These are phyloP conservation scores for Nicotiana knightiana DNA, from an alignment of 257 asterid genomes.

Conservation along the genomic window DNA sequence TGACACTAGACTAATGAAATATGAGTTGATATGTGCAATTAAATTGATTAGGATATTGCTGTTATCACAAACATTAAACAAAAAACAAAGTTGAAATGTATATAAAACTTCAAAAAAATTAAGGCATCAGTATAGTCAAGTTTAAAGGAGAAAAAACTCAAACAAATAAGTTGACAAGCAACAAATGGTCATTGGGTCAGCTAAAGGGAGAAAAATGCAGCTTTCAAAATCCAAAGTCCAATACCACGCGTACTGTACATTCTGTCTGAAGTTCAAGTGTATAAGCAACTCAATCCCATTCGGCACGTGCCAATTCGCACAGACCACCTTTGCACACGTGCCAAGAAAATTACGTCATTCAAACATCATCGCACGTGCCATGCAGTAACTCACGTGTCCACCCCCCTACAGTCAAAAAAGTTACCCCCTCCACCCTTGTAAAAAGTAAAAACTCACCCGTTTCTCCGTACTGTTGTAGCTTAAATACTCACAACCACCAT, in stretches of 20 bases:
- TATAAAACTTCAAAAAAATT: too few species aligned
- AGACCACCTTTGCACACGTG: background rate
- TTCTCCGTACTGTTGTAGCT: background rate
- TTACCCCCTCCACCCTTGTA: too few species aligned
- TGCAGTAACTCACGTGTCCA: background rate
- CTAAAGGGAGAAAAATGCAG: background rate
- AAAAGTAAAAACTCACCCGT: background rate
- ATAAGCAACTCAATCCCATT: constrained; percentile 16
- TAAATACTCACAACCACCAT: constrained; percentile 10
- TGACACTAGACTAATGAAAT: too few species aligned
- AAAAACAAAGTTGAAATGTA: too few species aligned
- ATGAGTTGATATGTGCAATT: too few species aligned
- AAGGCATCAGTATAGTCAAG: too few species aligned
- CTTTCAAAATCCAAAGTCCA: constrained; percentile 30
- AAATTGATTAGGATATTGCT: too few species aligned
- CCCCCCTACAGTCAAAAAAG: background rate
- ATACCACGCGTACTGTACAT: constrained; percentile 56
- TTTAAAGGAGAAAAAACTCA: too few species aligned
- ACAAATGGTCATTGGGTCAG: background rate
- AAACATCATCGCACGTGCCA: constrained; percentile 5
- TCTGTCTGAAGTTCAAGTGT: constrained; percentile 27
- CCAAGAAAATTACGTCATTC: background rate
- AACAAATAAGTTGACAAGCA: background rate
- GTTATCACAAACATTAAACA: too few species aligned
- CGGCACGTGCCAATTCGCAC: constrained; percentile 24